A percentile compares a stretch with the other conserved stretches of the same genome.
Conservation (phyloP, 352 stramenopile genomes). For the Phytophthora boehmeriae region DNA sequence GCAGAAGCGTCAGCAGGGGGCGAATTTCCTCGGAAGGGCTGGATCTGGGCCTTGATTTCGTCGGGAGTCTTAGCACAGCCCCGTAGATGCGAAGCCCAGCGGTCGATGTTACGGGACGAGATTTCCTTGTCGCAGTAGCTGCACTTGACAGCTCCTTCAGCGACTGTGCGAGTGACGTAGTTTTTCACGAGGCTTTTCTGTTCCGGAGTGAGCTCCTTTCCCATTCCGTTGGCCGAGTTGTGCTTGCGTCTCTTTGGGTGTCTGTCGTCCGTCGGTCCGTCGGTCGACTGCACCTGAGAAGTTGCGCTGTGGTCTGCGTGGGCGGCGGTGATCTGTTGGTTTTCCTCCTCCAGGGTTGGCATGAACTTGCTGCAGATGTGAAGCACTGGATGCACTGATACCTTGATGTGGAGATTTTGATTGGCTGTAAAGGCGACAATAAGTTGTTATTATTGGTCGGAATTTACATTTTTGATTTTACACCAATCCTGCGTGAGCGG, state of each 20-base stretch:
- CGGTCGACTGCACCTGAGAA: conserved; percentile 5
- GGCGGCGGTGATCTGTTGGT: conserved; percentile 35
- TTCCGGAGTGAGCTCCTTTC: conserved; percentile 67
- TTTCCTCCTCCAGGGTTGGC: conserved; percentile 48
- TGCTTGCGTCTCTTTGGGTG: conserved; percentile 39
- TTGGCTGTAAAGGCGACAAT: conserved; percentile 10
- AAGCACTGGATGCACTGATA: conserved; percentile 17
- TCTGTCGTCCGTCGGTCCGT: neutral
- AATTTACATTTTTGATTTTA: conserved; percentile 8
- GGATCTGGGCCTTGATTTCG: conserved; percentile 80
- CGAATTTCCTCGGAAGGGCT: conserved; percentile 45
- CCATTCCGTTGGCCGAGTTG: conserved; percentile 31
- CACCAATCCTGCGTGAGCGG: neutral
- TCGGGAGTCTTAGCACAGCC: conserved; percentile 79
- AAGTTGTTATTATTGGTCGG: conserved; percentile 26
- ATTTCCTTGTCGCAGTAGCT: conserved; percentile 88
- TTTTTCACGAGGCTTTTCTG: conserved; percentile 82
- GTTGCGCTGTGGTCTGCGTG: conserved; percentile 27
- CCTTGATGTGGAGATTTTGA: too few species aligned
- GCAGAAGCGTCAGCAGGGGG: neutral
- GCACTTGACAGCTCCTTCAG: conserved; percentile 75
- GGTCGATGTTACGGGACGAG: conserved; percentile 82
- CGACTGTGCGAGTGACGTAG: conserved; percentile 67
- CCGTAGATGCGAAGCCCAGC: conserved; percentile 81
- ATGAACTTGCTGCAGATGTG: conserved; percentile 26